These are phyloP conservation scores for Paulownia fortunei DNA, from an alignment of 257 asterid species.

Conservation along the genomic window DNA sequence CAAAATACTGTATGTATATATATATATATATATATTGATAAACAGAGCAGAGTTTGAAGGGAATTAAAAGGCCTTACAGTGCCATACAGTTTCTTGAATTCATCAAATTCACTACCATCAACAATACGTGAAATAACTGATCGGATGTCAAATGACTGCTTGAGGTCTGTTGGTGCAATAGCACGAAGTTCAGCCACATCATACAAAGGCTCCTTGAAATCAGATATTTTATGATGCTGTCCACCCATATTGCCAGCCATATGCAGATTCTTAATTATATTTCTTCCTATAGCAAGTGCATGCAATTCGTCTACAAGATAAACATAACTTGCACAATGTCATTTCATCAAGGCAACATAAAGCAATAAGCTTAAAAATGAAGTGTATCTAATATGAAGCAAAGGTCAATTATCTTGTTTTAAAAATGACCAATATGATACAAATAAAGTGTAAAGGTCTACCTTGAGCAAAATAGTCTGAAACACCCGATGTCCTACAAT, in stretches of 20 bases:
- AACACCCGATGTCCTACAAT: conserved; percentile 96
- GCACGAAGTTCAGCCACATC: conserved; percentile 82
- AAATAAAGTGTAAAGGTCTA: conserved; percentile 28
- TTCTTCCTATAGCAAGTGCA: conserved; percentile 94
- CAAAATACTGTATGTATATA: not conserved
- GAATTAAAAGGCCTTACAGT: conserved; percentile 71
- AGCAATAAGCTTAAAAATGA: conserved; percentile 26
- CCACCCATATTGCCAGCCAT: conserved; percentile 68
- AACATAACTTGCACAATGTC: conserved; percentile 12
- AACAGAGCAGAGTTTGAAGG: conserved; percentile 20
- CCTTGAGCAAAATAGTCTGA: conserved; percentile 98
- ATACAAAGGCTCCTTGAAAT: conserved; percentile 80
- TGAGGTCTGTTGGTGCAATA: conserved; percentile 93
- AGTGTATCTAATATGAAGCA: conserved; percentile 1
- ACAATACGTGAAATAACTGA: conserved; percentile 86
- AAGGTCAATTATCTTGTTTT: conserved; percentile 3
- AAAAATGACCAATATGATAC: not conserved
- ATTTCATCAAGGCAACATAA: conserved; percentile 26
- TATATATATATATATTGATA: not conserved
- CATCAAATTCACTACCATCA: conserved; percentile 97
- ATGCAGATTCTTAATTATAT: conserved; percentile 84
- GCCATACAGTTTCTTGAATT: conserved; percentile 99
- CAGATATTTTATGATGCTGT: conserved; percentile 44
- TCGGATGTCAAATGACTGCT: conserved; percentile 86
- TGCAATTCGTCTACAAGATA: conserved; percentile 82